Evolutionary conservation across 345 rosid genomes (phyloP), one percentile per base, ranked within the genome.

Genomic region (Eucalyptus regnans): DNA sequence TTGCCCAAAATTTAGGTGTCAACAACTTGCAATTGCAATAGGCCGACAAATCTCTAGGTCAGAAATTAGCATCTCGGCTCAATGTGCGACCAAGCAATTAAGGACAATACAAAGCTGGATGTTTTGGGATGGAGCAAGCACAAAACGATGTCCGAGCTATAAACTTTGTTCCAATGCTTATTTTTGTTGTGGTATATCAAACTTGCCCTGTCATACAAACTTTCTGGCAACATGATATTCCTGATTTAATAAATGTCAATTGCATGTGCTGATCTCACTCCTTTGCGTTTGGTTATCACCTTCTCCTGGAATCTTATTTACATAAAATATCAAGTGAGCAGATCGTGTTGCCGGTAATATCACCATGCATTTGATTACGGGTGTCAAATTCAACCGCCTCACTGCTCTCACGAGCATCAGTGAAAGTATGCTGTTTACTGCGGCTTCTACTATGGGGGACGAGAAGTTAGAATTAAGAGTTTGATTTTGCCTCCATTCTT

Each of bases 41-140:
- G 96, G 94, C 95, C n/a, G 95, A 94, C 91, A 92, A 88, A 87
- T 50, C 51, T 88, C 89, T 96, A 64, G 97, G 99, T 86, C 97
- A 95, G 94, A 96, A 95, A 92, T 90, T 97, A 48, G 96, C 99
- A n/a, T 89, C 91, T 87, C 96, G 95, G 50, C 95, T 97, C 90
- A 95, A 94, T 54, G 93, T 94, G 90, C 93, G 92, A 88, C 97
- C 99, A 27, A 94, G 90, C 94, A 92, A 95, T 50, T 97, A 91
- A 96, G 91, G 89, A n/a, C 62, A 43, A 62, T 16, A n/a, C 23
- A 44, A 14, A 66, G 86, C 48, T 44, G 44, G 90, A 86, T 66
- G 64, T 86, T 76, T 66, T 86, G 58, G 71, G 86, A 27, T 86
- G 86, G 87, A 86, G 90, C 54, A 48, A 66, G n/a, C 41, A 33